phyloP scores from a whole-genome alignment of 2,329 filamentous ascomycete genomes.

The Aspergillus thermomutatus region DNA sequence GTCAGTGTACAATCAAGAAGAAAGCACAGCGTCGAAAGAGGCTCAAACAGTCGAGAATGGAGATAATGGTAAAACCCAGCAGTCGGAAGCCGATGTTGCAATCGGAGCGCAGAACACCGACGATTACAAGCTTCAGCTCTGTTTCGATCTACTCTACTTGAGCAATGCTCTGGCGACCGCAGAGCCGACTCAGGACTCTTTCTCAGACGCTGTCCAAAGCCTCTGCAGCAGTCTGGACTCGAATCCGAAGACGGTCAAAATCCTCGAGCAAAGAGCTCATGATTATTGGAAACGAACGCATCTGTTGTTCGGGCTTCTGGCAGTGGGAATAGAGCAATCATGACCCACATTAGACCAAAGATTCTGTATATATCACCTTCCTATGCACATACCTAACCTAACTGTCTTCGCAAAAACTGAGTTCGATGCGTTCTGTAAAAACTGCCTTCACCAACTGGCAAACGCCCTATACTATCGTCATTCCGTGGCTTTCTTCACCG shows the following conservation, averaged over 20 bases:
- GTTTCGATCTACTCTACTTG: slow-evolving; percentile 37
- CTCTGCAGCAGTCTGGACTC: slow-evolving; percentile 48
- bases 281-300: slow-evolving; percentile 83
- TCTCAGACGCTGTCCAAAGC: slow-evolving; percentile 49
- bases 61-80: neutral
- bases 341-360: neutral
- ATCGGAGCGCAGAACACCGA: slow-evolving; percentile 13
- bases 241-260: slow-evolving; percentile 48
- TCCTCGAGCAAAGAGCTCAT: slow-evolving; percentile 59
- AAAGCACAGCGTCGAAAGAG: neutral
- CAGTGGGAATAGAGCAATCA: slow-evolving; percentile 20
- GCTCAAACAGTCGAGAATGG: slow-evolving; percentile 5
- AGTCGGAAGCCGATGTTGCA: neutral
- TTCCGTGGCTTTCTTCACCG: slow-evolving; percentile 13
- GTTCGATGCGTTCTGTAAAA: neutral
- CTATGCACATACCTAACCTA: neutral
- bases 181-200: slow-evolving; percentile 8
- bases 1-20: neutral
- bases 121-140: slow-evolving; percentile 37
- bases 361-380: neutral
- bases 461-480: neutral
- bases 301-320: slow-evolving; percentile 75
- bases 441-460: neutral
- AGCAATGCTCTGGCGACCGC: slow-evolving; percentile 22
- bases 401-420: neutral